Evolutionary conservation across 106 monocot species (phyloP), one percentile per base, ranked within the genome.

Genomic region (Acorus gramineus): DNA sequence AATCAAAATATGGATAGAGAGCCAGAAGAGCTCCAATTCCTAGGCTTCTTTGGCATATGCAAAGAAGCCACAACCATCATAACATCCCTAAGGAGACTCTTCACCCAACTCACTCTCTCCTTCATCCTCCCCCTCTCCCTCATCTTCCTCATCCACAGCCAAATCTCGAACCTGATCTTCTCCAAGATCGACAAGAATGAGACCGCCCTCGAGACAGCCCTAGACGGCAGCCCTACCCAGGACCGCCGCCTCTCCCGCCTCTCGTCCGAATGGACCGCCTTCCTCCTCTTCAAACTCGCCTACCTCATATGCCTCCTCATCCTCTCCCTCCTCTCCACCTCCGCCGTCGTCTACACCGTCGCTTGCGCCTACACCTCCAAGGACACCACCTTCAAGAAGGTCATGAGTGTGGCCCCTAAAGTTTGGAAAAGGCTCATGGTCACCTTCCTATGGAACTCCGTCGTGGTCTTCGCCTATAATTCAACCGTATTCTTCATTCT

Each of bases 11-110:
- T 74, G 74, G 74, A 79, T 66, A 48, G 58, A 47, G 74, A 74
- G 45, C 79, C 74, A n/a, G 74, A 74, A 43, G 79, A 79, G 65
- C 74, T 79, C 55, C 79, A 79, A 45, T 70, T 70, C 66, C 46
- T 74, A 3, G 63, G 69, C 42, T 50, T 78, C 48, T n/a, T 64
- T 53, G 72, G 73, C 51, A 59, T 73, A 57, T 73, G 42, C 54
- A 58, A 11, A 2, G 65, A 74, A 45, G 14, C 67, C 47, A 54
- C 50, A 43, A 63, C 63, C 57, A 14, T 59, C 47, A 42, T 69
- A 46, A 64, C 28, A 53, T 50, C 57, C 46, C 69, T 42, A 47
- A 65, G 69, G 28, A 60, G 56, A 5, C 67, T 79, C 64, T 78
- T 78, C 69, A 46, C 69, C 64, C 65, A 74, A 55, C 74, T 74